phyloP scores from a whole-genome alignment of 805 yeast genomes.

The Debaryomyces prosopidis region DNA sequence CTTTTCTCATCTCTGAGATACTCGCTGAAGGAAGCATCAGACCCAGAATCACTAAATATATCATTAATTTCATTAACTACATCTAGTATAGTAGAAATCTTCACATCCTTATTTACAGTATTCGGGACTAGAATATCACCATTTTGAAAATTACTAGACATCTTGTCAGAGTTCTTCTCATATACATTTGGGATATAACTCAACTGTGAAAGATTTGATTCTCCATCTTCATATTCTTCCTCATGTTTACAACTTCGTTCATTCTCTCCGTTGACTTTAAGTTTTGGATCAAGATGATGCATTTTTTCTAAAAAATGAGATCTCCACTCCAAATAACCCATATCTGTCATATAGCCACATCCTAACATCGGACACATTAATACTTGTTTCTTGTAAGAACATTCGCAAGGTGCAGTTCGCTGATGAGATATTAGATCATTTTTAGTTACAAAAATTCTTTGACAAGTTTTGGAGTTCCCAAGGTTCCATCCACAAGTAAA shows the following conservation, averaged over 20 bases:
- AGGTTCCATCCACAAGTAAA: constrained; percentile 12
- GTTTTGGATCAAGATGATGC: constrained; percentile 15
- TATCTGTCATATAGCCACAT: constrained; percentile 40
- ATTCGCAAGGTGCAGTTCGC: constrained; percentile 12
- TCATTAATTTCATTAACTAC: constrained; percentile 5
- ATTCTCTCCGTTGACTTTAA: background rate
- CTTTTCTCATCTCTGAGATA: background rate
- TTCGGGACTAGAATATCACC: background rate
- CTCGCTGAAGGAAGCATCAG: background rate
- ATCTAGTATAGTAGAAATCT: background rate
- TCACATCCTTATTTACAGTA: background rate
- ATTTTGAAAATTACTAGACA: background rate
- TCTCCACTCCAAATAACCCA: constrained; percentile 29
- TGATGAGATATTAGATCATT: constrained; percentile 20
- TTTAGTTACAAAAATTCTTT: constrained; percentile 14
- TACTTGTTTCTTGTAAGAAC: constrained; percentile 33
- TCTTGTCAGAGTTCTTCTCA: no score
- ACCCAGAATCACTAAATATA: constrained; percentile 5
- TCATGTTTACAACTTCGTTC: background rate
- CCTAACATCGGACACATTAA: constrained; percentile 40
- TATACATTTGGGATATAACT: background rate
- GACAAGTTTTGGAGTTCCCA: constrained; percentile 12
- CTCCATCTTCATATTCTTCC: background rate
- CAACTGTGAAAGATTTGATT: background rate
- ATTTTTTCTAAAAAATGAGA: constrained; percentile 21